Evolutionary conservation across 2,329 filamentous ascomycete species (phyloP).

Genomic region (Gnomoniopsis smithogilvyi): DNA sequence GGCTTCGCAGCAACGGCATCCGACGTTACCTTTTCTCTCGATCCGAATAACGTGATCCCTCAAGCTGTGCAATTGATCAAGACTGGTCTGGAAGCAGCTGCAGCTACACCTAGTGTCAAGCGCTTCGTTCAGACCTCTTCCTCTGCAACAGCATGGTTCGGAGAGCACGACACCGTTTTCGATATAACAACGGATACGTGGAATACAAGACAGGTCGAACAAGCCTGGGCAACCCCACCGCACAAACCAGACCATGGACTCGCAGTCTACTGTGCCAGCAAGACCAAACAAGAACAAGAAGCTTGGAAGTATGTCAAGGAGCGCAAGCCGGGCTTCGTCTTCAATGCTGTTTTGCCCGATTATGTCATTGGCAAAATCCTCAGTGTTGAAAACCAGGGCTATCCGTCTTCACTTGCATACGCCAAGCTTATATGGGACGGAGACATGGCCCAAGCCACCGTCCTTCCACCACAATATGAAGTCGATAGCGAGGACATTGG

Average conservation of each 20-base stretch:
- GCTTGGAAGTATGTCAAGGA: constrained; percentile 1
- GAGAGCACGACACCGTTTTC: constrained; percentile 26
- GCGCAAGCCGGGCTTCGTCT: constrained; percentile 2
- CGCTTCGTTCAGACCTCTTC: constrained; percentile 6
- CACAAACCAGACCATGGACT: background rate
- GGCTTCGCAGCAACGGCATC: background rate
- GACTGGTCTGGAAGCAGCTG: background rate
- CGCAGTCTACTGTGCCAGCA: constrained; percentile 5
- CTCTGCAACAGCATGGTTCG: background rate
- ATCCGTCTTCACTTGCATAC: background rate
- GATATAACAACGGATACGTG: constrained; percentile 30
- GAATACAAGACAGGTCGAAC: constrained; percentile 25
- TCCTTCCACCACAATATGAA: constrained; percentile 33
- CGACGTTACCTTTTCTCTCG: background rate
- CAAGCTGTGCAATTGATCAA: background rate
- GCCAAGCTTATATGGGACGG: background rate
- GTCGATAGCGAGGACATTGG: constrained; percentile 48
- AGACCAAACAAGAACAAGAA: background rate
- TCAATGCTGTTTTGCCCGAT: constrained; percentile 13
- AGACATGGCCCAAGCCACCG: background rate
- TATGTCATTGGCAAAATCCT: background rate
- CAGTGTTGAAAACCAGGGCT: constrained; percentile 3
- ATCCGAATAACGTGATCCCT: background rate
- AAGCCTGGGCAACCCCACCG: constrained; percentile 27
- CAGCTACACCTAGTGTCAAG: constrained; percentile 3